Percentiles rank a stretch among this genome's conserved stretches.
phyloP scores from a whole-genome alignment of 345 rosid species.

The Clarkia xantiana region DNA sequence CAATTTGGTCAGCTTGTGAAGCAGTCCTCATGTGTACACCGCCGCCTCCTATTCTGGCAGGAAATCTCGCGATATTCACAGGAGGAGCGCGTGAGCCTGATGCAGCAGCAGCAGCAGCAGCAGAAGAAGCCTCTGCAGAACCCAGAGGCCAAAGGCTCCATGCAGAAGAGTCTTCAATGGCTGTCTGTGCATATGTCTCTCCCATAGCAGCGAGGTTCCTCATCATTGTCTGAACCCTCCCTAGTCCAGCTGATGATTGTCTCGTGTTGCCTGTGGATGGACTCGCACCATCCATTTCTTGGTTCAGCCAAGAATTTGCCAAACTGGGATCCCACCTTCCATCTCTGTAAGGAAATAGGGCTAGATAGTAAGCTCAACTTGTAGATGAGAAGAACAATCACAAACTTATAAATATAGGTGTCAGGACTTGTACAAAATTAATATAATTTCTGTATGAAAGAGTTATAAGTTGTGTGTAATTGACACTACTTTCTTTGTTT shows the following conservation, averaged over 20 bases:
- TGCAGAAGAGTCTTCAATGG: slow-evolving; percentile 62
- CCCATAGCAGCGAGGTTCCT: slow-evolving; percentile 97
- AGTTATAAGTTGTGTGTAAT: too few relatives aligned
- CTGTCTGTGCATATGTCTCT: slow-evolving; percentile 78
- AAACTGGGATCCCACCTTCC: slow-evolving; percentile 67
- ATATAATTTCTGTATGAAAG: too few relatives aligned
- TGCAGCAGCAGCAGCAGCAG: slow-evolving; percentile 44
- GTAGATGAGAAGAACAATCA: neutral
- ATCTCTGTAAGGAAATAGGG: slow-evolving; percentile 34
- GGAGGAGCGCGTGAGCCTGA: slow-evolving; percentile 31
- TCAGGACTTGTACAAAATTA: neutral
- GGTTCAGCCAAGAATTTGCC: slow-evolving; percentile 66
- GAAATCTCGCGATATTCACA: slow-evolving; percentile 27
- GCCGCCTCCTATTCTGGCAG: slow-evolving; percentile 31
- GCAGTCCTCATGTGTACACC: slow-evolving; percentile 43
- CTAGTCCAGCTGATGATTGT: slow-evolving; percentile 47
- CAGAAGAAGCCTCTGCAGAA: slow-evolving; percentile 51
- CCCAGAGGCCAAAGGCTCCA: slow-evolving; percentile 88
- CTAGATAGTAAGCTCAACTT: neutral
- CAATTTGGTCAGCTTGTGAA: slow-evolving; percentile 42
- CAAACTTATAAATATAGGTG: neutral
- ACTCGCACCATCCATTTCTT: slow-evolving; percentile 75
- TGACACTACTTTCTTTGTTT: too few relatives aligned
- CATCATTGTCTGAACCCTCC: slow-evolving; percentile 98
- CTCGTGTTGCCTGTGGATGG: slow-evolving; percentile 57